Evolutionary conservation across 2,329 filamentous ascomycete genomes (phyloP).

Genomic region (Arachnomyces sp.): DNA sequence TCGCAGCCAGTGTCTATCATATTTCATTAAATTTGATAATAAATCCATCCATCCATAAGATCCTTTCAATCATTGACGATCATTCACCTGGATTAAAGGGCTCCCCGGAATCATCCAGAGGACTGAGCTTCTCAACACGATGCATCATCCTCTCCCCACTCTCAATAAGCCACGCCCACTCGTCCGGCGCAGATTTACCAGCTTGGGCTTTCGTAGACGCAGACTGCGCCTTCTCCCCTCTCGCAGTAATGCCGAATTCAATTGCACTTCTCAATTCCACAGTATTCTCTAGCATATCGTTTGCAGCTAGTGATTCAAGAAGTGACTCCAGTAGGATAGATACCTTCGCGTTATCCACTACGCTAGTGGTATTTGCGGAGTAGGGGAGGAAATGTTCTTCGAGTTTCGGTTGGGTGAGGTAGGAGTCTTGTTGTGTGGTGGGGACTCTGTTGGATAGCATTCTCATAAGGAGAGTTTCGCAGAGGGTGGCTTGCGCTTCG

Average conservation of each 20-base stretch:
- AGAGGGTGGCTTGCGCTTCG: slow-evolving; percentile 42
- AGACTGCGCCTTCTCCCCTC: slow-evolving; percentile 38
- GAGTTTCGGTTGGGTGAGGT: slow-evolving; percentile 43
- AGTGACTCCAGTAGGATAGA: slow-evolving; percentile 60
- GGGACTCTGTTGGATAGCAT: slow-evolving; percentile 39
- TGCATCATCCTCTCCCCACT: slow-evolving; percentile 33
- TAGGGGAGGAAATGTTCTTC: slow-evolving; percentile 57
- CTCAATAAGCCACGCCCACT: slow-evolving; percentile 32
- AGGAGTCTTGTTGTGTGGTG: slow-evolving; percentile 27
- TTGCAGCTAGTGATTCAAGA: slow-evolving; percentile 44
- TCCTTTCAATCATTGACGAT: too few species aligned
- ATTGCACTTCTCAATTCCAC: slow-evolving; percentile 37
- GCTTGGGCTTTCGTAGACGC: slow-evolving; percentile 38
- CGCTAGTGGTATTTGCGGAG: slow-evolving; percentile 52
- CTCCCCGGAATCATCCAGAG: too few species aligned
- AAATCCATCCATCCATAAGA: too few species aligned
- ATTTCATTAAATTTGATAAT: too few species aligned
- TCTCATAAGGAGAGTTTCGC: slow-evolving; percentile 44
- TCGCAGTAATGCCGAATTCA: slow-evolving; percentile 44
- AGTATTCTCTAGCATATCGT: slow-evolving; percentile 25
- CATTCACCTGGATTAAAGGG: too few species aligned
- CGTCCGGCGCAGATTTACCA: slow-evolving; percentile 25
- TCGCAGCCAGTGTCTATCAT: too few species aligned
- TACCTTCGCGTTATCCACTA: slow-evolving; percentile 64
- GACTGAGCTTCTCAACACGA: slow-evolving; percentile 22